A percentile compares a stretch with the other conserved stretches of the same genome.
phyloP scores from a whole-genome alignment of 805 yeast genomes.

The Metschnikowia sp. region DNA sequence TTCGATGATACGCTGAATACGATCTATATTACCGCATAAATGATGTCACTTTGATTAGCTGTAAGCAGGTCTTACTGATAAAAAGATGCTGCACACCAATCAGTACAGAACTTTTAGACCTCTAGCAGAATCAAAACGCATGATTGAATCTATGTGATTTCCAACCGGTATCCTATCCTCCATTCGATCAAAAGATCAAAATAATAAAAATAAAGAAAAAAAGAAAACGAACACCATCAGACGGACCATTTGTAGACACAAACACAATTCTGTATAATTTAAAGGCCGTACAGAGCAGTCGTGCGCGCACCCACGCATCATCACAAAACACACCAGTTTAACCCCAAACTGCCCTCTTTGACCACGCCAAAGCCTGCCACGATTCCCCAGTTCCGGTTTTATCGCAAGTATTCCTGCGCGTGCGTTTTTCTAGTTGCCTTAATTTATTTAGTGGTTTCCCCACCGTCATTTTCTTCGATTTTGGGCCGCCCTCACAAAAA shows the following conservation, averaged over 20 bases:
- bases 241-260: neutral
- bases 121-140: no score
- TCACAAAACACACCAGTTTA: neutral
- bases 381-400: conserved; percentile 1
- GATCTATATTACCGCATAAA: no score
- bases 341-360: neutral
- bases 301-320: conserved; percentile 5
- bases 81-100: no score
- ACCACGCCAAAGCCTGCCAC: neutral
- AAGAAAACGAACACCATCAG: no score
- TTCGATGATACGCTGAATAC: no score
- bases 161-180: no score
- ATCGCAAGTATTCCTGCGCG: conserved; percentile 1
- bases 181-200: no score
- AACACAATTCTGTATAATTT: no score
- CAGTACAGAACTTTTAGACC: no score
- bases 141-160: no score
- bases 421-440: conserved; percentile 1
- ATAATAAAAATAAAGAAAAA: neutral
- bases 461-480: neutral
- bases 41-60: no score
- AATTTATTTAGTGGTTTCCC: conserved; percentile 1
- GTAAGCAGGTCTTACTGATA: no score
- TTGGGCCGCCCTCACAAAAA: neutral
- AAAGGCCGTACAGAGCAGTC: neutral